These are phyloP conservation scores for Astrothelium subdiscretum DNA, from an alignment of 495 filamentous ascomycete species.

Conservation along the genomic window DNA sequence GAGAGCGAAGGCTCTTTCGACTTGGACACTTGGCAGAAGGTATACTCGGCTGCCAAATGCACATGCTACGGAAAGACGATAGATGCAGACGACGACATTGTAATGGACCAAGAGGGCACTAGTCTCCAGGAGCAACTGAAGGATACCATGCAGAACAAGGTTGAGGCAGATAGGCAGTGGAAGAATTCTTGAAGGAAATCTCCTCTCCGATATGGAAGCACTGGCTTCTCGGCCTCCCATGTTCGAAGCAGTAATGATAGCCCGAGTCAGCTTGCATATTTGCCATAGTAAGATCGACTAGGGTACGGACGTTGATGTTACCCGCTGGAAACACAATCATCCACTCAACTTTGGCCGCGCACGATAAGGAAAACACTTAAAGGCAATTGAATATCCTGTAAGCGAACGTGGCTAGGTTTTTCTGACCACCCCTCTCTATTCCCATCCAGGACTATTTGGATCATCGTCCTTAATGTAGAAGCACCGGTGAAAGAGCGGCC, in stretches of 20 bases:
- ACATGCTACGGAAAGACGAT: constrained; percentile 37
- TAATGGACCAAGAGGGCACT: background rate
- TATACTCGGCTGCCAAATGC: constrained; percentile 49
- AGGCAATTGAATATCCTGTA: too few relatives aligned
- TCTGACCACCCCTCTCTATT: too few relatives aligned
- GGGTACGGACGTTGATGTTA: too few relatives aligned
- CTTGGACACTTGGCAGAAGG: constrained; percentile 63
- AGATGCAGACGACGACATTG: constrained; percentile 6
- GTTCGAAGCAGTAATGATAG: background rate
- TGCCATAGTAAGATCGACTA: too few relatives aligned
- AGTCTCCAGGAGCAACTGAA: background rate
- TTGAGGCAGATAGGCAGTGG: background rate
- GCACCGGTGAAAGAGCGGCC: too few relatives aligned
- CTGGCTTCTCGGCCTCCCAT: background rate
- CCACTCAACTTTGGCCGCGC: too few relatives aligned
- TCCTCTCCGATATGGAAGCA: background rate
- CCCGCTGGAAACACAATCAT: too few relatives aligned
- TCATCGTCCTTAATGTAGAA: too few relatives aligned
- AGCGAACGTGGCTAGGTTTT: too few relatives aligned
- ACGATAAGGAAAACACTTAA: too few relatives aligned
- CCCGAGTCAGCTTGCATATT: too few relatives aligned
- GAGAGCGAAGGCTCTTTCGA: constrained; percentile 76
- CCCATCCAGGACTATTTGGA: too few relatives aligned
- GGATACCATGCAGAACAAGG: background rate
- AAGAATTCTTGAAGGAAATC: background rate